These are phyloP conservation scores for Oenanthe javanica DNA, from an alignment of 140 eudicot genomes.

Conservation along the genomic window DNA sequence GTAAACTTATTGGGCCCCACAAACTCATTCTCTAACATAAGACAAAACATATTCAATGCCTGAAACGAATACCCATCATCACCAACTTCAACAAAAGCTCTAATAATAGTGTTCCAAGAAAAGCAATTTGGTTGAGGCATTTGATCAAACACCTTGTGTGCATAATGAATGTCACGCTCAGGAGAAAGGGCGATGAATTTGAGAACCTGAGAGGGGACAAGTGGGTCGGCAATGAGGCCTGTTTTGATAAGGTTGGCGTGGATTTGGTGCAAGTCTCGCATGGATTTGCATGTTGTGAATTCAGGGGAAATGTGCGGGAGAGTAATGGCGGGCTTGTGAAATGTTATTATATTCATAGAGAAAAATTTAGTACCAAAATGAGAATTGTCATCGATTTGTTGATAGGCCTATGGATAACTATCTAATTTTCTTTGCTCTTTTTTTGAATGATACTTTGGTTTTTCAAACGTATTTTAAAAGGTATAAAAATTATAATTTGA, in stretches of 20 bases:
- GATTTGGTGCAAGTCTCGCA: constrained; percentile 24
- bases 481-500: no score
- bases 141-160: constrained; percentile 27
- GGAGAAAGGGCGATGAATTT: constrained; percentile 30
- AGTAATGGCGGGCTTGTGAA: neutral
- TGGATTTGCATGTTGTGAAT: constrained; percentile 37
- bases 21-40: constrained; percentile 20
- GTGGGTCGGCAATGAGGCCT: constrained; percentile 39
- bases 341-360: neutral
- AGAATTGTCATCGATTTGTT: no score
- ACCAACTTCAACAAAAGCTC: constrained; percentile 31
- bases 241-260: constrained; percentile 48
- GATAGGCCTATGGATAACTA: no score
- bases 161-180: constrained; percentile 29
- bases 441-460: no score
- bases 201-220: constrained; percentile 37
- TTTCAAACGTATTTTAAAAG: no score
- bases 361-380: no score
- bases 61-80: constrained; percentile 16
- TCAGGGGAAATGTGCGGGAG: constrained; percentile 37
- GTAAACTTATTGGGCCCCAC: constrained; percentile 38
- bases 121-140: constrained; percentile 49
- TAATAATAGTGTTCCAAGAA: constrained; percentile 42
- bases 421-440: no score
- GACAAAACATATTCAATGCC: constrained; percentile 23